Conservation (phyloP, 495 filamentous ascomycete species). For the Letharia columbiana region DNA sequence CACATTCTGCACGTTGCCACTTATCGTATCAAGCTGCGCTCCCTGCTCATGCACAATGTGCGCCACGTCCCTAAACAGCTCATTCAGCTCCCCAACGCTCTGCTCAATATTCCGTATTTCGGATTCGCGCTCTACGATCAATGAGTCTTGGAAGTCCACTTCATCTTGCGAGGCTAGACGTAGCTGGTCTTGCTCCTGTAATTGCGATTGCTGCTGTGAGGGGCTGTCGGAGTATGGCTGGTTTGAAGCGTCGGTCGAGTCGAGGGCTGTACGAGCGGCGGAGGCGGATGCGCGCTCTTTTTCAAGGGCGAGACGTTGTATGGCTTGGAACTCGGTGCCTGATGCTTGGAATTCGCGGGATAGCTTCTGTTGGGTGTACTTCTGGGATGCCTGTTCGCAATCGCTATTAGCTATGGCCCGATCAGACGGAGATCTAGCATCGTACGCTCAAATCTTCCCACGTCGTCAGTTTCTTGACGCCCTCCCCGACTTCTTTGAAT, state of each 20-base stretch:
- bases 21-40: conserved; percentile 78
- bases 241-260: conserved; percentile 40
- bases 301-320: conserved; percentile 81
- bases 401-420: background rate
- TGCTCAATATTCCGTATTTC: conserved; percentile 98
- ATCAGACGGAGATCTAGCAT: background rate
- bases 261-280: conserved; percentile 66
- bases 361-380: conserved; percentile 90
- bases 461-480: conserved; percentile 78
- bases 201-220: conserved; percentile 48
- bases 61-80: conserved; percentile 92
- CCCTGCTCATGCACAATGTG: conserved; percentile 95
- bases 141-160: conserved; percentile 91
- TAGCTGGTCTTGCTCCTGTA: conserved; percentile 68
- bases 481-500: conserved; percentile 93
- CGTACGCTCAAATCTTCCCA: conserved; percentile 91
- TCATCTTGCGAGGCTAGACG: conserved; percentile 86
- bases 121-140: conserved; percentile 90
- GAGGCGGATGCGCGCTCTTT: conserved; percentile 81
- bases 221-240: conserved; percentile 28
- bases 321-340: conserved; percentile 78
- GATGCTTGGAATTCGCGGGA: conserved; percentile 83
- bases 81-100: conserved; percentile 87
- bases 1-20: conserved; percentile 74
- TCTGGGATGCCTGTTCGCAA: conserved; percentile 66